Evolutionary conservation across 768 basidiomycete genomes (phyloP).

Genomic region (Leucosporidium creatinivorum): DNA sequence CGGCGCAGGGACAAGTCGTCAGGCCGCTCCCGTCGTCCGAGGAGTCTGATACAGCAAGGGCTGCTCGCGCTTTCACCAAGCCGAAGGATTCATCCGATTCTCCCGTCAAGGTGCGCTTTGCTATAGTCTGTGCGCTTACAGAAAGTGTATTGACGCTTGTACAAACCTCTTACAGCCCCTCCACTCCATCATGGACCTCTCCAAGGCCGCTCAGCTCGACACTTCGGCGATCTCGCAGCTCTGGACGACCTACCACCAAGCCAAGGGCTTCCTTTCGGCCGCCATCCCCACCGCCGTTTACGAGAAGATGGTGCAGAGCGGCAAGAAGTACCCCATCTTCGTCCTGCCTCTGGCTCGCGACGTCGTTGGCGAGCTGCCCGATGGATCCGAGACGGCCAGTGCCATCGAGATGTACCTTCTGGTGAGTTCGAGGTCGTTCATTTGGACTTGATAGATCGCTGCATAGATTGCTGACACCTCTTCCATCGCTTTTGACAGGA

Average conservation of each 20-base stretch:
- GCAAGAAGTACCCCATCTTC: conserved; percentile 65
- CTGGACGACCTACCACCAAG: conserved; percentile 85
- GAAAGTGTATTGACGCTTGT: neutral
- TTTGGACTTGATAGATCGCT: no score
- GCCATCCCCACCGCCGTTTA: conserved; percentile 67
- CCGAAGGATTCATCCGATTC: conserved; percentile 1
- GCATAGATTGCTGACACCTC: neutral
- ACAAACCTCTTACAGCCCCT: conserved; percentile 56
- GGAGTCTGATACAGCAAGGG: neutral
- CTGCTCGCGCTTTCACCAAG: neutral
- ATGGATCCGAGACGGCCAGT: conserved; percentile 45
- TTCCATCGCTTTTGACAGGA: conserved; percentile 57
- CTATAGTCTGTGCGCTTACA: fast-evolving
- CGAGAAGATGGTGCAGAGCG: conserved; percentile 58
- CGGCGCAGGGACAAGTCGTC: conserved; percentile 12
- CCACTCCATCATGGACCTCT: conserved; percentile 68
- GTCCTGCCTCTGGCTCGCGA: conserved; percentile 70
- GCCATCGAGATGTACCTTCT: conserved; percentile 43
- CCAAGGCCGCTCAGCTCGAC: conserved; percentile 59
- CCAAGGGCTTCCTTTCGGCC: conserved; percentile 76
- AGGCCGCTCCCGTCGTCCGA: conserved; percentile 14
- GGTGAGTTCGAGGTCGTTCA: no score
- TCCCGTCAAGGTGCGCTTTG: conserved; percentile 41
- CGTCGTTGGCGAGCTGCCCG: conserved; percentile 39
- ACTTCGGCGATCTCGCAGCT: conserved; percentile 66